Base-by-base conservation (phyloP, 805 yeast species). In the Saturnispora quitensis region DNA sequence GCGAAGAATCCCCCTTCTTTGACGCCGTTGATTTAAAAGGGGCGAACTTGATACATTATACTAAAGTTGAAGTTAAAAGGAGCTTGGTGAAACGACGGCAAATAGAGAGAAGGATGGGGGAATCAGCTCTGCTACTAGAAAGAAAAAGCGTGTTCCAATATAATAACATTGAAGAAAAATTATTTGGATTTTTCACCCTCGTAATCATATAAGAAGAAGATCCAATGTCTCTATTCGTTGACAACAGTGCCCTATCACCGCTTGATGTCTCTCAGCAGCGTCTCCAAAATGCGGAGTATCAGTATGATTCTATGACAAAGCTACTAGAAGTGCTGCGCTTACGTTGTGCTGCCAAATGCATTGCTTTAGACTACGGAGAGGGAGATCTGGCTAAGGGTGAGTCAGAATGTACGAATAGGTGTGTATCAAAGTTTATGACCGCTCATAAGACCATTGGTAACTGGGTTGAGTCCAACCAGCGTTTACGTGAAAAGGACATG, bases 371-470 rank as follows among this genome's bases (percentile, higher is more conserved):
- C 56, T 90, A 90, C 71, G 62, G 70, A 48, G 93, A 87, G 51
- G 85, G 88, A 50, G 90, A 84, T 28, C 73, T 90, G 56, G 78
- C 74, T 71, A 87, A 86, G 73, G 81, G 75, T 58, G 98, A 90
- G 71, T 80, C 88, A 47, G 73, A 86, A 47, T 90, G 98, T 68
- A 77, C 89, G 56, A 97, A 90, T 71, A 82, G 97, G 76, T 90
- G 98, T 74, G 97, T 90, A 53, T 81, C 95, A 61, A 90, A 90
- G 66, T 89, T 83, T 67, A 86, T 89, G 72, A 75, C 75, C 59
- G 83, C 89, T 45, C 89, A 84, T 64, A 66, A 78, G 44, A 63
- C 75, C 50, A 70, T 87, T 31, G 93, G 91, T 0, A 75, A 72
- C 15, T 62, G 68, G 66, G 71, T 75, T 56, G 73, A 74, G 55